These are phyloP conservation scores for Mucor velutinosus DNA, from an alignment of 371 early-diverging fungal genomes.

Conservation along the genomic window DNA sequence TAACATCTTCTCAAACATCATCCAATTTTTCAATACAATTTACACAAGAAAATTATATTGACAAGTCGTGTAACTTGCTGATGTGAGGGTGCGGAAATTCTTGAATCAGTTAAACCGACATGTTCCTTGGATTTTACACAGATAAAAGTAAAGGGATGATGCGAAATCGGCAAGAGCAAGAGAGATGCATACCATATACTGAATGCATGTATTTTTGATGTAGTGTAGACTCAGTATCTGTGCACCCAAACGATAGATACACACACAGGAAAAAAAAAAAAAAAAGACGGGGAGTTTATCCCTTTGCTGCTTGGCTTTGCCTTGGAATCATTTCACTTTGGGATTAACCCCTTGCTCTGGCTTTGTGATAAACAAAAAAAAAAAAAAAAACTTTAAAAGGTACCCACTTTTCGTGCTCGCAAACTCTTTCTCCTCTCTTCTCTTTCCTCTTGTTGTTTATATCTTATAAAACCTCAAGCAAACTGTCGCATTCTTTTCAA, in stretches of 20 bases:
- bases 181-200: background rate
- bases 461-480: background rate
- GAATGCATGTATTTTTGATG: background rate
- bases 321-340: background rate
- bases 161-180: background rate
- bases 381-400: background rate
- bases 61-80: slow-evolving; percentile 22
- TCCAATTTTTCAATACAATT: background rate
- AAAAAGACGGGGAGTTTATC: background rate
- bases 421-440: slow-evolving; percentile 1
- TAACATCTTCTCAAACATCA: background rate
- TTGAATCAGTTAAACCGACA: slow-evolving; percentile 10
- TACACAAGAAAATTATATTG: slow-evolving; percentile 7
- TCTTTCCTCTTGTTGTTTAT: background rate
- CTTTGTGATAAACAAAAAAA: slow-evolving; percentile 10
- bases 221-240: slow-evolving; percentile 3
- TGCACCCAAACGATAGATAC: slow-evolving; percentile 6
- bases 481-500: background rate
- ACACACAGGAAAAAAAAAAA: background rate
- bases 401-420: background rate
- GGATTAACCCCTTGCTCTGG: background rate
- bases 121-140: no score
- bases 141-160: background rate
- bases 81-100: background rate
- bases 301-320: background rate